Conservation (phyloP, 2,329 filamentous ascomycete genomes). For the Capronia americana region DNA sequence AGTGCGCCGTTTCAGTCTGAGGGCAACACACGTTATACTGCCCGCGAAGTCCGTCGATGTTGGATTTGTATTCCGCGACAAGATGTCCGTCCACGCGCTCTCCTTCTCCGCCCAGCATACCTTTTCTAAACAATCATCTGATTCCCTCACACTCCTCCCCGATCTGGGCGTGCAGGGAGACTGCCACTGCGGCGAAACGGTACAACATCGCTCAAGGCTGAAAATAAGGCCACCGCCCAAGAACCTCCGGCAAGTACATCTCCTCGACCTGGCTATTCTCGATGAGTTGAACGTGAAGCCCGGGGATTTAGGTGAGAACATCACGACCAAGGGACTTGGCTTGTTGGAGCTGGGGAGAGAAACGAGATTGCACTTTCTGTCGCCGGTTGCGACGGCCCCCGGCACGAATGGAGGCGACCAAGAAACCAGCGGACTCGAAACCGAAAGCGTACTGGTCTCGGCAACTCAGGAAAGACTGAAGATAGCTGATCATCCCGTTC, state of each 20-base stretch:
- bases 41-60: background rate
- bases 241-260: constrained; percentile 43
- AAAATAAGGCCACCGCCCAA: constrained; percentile 37
- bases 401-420: background rate
- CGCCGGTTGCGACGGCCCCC: background rate
- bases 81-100: constrained; percentile 14
- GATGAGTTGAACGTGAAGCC: constrained; percentile 26
- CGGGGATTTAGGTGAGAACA: constrained; percentile 40
- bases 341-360: constrained; percentile 29
- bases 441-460: background rate
- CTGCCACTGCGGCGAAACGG: constrained; percentile 39
- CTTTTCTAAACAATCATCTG: constrained; percentile 39
- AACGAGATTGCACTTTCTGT: constrained; percentile 39
- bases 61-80: background rate
- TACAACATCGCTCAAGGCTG: constrained; percentile 39
- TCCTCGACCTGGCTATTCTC: constrained; percentile 40
- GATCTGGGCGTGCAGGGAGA: constrained; percentile 41
- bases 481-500: constrained; percentile 20
- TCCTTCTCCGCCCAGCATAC: constrained; percentile 36
- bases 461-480: background rate
- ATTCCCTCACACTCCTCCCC: constrained; percentile 38
- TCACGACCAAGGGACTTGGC: constrained; percentile 37
- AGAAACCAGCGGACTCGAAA: background rate
- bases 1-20: background rate
- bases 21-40: background rate